These are phyloP conservation scores for Cudoniella acicularis DNA, from an alignment of 495 filamentous ascomycete species.

Conservation along the genomic window DNA sequence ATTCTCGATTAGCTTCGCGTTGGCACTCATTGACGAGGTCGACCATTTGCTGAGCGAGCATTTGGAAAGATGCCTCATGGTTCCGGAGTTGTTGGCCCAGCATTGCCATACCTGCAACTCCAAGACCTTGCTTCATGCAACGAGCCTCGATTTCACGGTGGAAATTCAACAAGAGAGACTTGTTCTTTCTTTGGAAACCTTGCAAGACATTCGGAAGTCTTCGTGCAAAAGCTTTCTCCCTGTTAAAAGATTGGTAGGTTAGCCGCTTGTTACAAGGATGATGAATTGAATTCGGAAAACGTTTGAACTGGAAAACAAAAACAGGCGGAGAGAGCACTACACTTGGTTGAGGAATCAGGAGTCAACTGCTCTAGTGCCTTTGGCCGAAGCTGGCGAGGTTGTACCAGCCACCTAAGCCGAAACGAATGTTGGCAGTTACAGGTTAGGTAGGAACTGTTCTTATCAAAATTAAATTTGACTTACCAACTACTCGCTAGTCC, in stretches of 20 bases:
- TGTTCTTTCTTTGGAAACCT: slow-evolving; percentile 21
- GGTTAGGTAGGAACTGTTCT: too few relatives aligned
- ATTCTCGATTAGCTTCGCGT: slow-evolving; percentile 53
- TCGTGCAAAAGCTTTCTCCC: slow-evolving; percentile 51
- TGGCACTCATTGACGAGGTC: slow-evolving; percentile 41
- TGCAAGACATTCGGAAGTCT: slow-evolving; percentile 37
- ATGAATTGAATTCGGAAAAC: too few relatives aligned
- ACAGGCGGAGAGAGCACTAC: too few relatives aligned
- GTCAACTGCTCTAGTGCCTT: too few relatives aligned
- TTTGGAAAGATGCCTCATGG: slow-evolving; percentile 37
- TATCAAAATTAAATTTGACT: background rate
- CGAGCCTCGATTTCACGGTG: slow-evolving; percentile 38
- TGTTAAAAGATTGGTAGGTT: background rate
- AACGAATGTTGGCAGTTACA: too few relatives aligned
- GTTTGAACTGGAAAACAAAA: too few relatives aligned
- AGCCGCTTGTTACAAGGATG: too few relatives aligned
- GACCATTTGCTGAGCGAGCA: slow-evolving; percentile 29
- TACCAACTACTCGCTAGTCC: slow-evolving; percentile 45
- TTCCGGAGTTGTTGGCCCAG: slow-evolving; percentile 42
- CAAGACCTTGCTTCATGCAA: slow-evolving; percentile 33
- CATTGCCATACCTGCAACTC: slow-evolving; percentile 34
- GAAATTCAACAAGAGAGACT: slow-evolving; percentile 32
- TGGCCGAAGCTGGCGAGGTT: too few relatives aligned
- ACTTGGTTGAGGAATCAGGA: too few relatives aligned
- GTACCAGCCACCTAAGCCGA: too few relatives aligned